Evolutionary conservation across 2,329 filamentous ascomycete species (phyloP), one percentile per base, ranked within the genome.

Genomic region (Elsinoe necatrix): DNA sequence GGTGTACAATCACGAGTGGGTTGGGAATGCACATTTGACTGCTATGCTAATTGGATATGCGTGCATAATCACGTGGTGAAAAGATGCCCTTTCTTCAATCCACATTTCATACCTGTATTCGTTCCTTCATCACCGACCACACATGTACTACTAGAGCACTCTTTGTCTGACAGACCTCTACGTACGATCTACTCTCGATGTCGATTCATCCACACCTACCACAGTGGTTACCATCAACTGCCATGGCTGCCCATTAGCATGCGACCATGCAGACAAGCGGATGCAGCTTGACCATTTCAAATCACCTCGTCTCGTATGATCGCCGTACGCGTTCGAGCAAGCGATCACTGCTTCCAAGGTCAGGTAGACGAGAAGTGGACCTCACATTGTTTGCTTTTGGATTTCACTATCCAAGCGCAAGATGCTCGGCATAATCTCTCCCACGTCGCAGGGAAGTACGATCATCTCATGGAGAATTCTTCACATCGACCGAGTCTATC

Each of bases 1-100:
- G 39, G 29, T 52, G 48, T 52, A 52, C 48, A 34, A 37, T 34
- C 48, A 52, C 48, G 8, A 52, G 34, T 14, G 31, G 31, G 48
- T 21, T 12, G 41, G 39, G 25, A 45, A 45, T 45, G 41, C 23
- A 25, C 41, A 45, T 45, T 29, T 45, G 20, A 45, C 41, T n/a
- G n/a, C 9, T 20, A 45, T 45, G 23, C 41, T 18, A 25, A 18
- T 25, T 23, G 20, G 9, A 23, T 8, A 21, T 21, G 12, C 20
- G 20, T 25, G 21, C 41, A 8, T 21, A 11, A 25, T 9, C 20
- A 45, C 14, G 41, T 25, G 41, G 34, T 37, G 34, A 37, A 3
- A 12, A 11, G 14, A 37, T 37, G 34, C 34, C 4, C 9, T 37
- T 6, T 37, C 34, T 37, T 12, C 34, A 12, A n/a, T 37, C 34